Base-by-base conservation (phyloP, 1,284 basidiomycete genomes). In the Malassezia yamatoensis region DNA sequence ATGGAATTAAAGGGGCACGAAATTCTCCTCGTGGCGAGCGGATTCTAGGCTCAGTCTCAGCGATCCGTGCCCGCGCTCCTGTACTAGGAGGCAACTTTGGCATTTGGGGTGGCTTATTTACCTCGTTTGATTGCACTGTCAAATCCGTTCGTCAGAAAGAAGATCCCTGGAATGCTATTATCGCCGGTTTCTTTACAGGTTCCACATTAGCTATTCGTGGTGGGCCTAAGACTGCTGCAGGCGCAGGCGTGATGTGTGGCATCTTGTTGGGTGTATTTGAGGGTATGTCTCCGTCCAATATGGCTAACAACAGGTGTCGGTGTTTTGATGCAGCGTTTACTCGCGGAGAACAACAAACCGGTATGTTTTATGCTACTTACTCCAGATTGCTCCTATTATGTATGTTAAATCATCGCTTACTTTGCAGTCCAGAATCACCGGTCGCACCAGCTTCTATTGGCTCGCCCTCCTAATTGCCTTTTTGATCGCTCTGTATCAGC, bases 81-180 rank as follows among this genome's bases (percentile, higher is more conserved):
- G 93, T 98, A 29, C 89, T 93, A 18, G 94, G 93, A 51, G 91
- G 91, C 32, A 94, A 96, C 79, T 96, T 96, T 75, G 91, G 91
- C 71, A 85, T 96, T 16, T 96, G 91, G 91, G 93, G 93, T 75
- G 77, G 75, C 10, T 68, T 77, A 54, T 77, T 77, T 54, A 93
- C 88, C 35, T 87, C 89, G 21, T 99, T 91, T 68, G 94, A 98
- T 77, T 99, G 94, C 77, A 89, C 90, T 1, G 87, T 98, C 62
- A 96, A 98, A 78, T 90, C 90, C 10, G 88, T 71, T 16, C 58
- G 94, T 73, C 93, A 98, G 80, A 98, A 98, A 77, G 94, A 99
- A 78, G 94, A 99, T 77, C 88, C 91, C 49, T 98, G 91, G 90
- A 99, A 99, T 76, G 90, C 90, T 40, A 96, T 99, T 72, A 87